These are phyloP conservation scores for Schoenoplectus tabernaemontani DNA, from an alignment of 202 grass and related monocot species.

Conservation along the genomic window DNA sequence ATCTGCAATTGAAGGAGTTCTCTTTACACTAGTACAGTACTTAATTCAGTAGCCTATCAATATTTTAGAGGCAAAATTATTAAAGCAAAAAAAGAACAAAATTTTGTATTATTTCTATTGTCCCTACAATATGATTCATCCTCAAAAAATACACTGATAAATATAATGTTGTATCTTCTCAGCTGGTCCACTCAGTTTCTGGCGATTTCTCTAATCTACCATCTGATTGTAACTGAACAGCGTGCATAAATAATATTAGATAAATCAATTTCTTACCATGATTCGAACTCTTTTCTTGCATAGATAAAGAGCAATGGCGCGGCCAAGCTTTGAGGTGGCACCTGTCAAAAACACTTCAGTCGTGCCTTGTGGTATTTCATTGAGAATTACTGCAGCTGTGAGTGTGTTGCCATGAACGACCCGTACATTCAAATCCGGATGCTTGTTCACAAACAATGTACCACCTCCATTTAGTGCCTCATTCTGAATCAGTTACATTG, in stretches of 20 bases:
- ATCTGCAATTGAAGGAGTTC: constrained; percentile 29
- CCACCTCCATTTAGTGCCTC: constrained; percentile 83
- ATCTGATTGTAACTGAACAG: neutral
- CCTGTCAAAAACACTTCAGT: constrained; percentile 80
- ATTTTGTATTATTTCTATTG: neutral
- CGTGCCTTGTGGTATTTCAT: constrained; percentile 50
- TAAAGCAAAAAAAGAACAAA: neutral
- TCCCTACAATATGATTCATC: neutral
- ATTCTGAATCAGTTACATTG: constrained; percentile 37
- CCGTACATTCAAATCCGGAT: constrained; percentile 61
- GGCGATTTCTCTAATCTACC: neutral
- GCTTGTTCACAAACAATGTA: constrained; percentile 86
- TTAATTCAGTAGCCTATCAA: neutral
- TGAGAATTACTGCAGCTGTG: constrained; percentile 68
- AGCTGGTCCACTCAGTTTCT: neutral
- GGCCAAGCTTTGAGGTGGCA: constrained; percentile 76
- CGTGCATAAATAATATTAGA: neutral
- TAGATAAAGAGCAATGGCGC: constrained; percentile 73
- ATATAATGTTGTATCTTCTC: no score
- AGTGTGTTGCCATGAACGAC: constrained; percentile 90
- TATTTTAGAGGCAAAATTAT: neutral
- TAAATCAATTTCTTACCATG: constrained; percentile 38
- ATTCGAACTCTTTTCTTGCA: constrained; percentile 54
- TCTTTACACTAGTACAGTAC: neutral
- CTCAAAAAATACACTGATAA: neutral